phyloP scores from a whole-genome alignment of 2,329 filamentous ascomycete species.

The Microcyclosporella mali region DNA sequence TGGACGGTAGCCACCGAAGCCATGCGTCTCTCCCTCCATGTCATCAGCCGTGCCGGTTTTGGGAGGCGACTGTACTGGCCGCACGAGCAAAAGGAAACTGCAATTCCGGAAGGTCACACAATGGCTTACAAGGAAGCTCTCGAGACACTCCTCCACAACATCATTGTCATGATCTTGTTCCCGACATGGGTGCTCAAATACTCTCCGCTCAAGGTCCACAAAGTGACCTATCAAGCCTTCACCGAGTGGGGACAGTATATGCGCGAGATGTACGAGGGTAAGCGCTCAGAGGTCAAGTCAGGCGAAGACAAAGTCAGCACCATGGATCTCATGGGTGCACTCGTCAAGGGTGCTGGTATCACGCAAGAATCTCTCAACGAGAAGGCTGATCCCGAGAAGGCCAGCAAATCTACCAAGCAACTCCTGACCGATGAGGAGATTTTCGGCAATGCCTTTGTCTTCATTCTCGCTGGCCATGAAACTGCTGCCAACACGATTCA shows the following conservation, averaged over 20 bases:
- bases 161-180: slow-evolving; percentile 56
- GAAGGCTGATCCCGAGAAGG: slow-evolving; percentile 38
- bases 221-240: slow-evolving; percentile 50
- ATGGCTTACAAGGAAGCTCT: slow-evolving; percentile 63
- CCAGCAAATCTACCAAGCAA: slow-evolving; percentile 43
- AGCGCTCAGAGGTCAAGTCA: slow-evolving; percentile 44
- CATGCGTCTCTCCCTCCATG: slow-evolving; percentile 56
- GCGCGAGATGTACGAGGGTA: slow-evolving; percentile 60
- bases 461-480: slow-evolving; percentile 70
- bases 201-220: slow-evolving; percentile 49
- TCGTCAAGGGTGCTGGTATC: slow-evolving; percentile 44
- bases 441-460: slow-evolving; percentile 60
- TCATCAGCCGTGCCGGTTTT: slow-evolving; percentile 66
- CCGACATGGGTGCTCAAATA: slow-evolving; percentile 52
- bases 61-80: slow-evolving; percentile 53
- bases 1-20: slow-evolving; percentile 56
- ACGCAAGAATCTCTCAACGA: slow-evolving; percentile 34
- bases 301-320: slow-evolving; percentile 34
- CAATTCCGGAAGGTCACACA: slow-evolving; percentile 46
- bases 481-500: slow-evolving; percentile 71
- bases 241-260: slow-evolving; percentile 64
- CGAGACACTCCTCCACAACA: slow-evolving; percentile 55
- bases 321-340: slow-evolving; percentile 52
- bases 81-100: slow-evolving; percentile 44
- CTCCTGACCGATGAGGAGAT: slow-evolving; percentile 59